Conservation (phyloP, 2,329 filamentous ascomycete genomes). For the Fusarium ambrosium region DNA sequence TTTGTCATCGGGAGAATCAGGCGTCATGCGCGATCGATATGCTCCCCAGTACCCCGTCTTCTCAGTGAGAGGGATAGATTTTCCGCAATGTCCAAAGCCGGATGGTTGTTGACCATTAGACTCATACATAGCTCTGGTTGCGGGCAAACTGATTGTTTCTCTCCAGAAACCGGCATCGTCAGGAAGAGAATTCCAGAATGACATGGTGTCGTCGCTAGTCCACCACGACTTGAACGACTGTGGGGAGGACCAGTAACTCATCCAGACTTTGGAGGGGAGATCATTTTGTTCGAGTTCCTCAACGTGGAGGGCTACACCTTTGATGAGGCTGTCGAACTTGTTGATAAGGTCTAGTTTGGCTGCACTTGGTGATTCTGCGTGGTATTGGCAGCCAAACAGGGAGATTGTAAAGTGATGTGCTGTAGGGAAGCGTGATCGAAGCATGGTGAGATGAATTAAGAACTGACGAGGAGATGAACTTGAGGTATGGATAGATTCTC, state of each 20-base stretch:
- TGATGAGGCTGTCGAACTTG: not conserved
- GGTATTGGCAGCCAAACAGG: not conserved
- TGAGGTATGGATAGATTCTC: not conserved
- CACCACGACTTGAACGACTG: not conserved
- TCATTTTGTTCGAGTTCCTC: not conserved
- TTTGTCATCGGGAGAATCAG: not conserved
- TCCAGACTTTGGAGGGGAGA: not conserved
- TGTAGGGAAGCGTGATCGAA: not conserved
- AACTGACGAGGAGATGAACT: not conserved
- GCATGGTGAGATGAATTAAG: not conserved
- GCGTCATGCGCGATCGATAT: conserved; percentile 18
- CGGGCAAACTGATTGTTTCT: conserved; percentile 17
- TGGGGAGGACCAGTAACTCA: not conserved
- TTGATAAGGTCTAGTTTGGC: not conserved
- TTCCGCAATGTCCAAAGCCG: conserved; percentile 17
- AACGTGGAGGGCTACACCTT: not conserved
- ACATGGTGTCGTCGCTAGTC: not conserved
- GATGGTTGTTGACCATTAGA: not conserved
- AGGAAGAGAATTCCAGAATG: conserved; percentile 19
- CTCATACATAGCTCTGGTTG: conserved; percentile 17
- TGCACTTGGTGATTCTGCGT: not conserved
- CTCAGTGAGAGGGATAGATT: conserved; percentile 13
- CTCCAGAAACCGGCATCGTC: conserved; percentile 29
- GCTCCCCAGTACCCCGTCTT: conserved; percentile 22
- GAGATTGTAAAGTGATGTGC: not conserved